Base-by-base conservation (phyloP, 73 alveolate species). In the Paramecium pentaurelia region DNA sequence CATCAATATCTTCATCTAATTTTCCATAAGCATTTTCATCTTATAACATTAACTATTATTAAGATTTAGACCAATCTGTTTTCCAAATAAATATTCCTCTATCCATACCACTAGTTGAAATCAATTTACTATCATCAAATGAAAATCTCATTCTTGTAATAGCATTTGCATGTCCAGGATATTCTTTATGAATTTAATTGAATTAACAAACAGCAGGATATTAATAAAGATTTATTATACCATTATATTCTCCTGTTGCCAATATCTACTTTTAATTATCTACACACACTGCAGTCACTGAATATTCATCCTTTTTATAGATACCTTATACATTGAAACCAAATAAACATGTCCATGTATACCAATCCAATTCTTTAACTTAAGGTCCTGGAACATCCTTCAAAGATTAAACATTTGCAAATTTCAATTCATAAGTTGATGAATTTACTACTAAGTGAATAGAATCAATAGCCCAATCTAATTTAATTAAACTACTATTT, bases 81-180 rank as follows among this genome's bases (percentile, higher is more conserved):
- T 96, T 96, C 99, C 99, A 98, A 10, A 97, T 92, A 54, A 98
- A 96, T 5, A 97, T 96, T 60, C 98, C 95, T 86, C 98, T 97
- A 92, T 98, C 99, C 96, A 96, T 95, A n/a, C 99, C 99, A 32
- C 99, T 99, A 32, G 97, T 97, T 14, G 99, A 87, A 6, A 97
- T 93, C 28, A 98, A 93, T 85, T 92, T 95, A 75, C 92, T 94
- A 95, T 98, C 99, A 86, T 95, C 97, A 40, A 92, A 87, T 59
- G 98, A 93, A 92, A 98, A 98, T 96, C 96, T 97, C 16, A 97
- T 96, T 92, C 97, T 96, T 36, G 99, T 96, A 6, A 97, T 96
- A 94, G 96, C 99, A 93, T 98, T 93, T 54, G 99, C 93, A 92
- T 98, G 99, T 18, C 99, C 99, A 71, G 93, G 94, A 93, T 97